phyloP scores from a whole-genome alignment of 2,329 filamentous ascomycete species.

The Trichoderma citrinoviride region DNA sequence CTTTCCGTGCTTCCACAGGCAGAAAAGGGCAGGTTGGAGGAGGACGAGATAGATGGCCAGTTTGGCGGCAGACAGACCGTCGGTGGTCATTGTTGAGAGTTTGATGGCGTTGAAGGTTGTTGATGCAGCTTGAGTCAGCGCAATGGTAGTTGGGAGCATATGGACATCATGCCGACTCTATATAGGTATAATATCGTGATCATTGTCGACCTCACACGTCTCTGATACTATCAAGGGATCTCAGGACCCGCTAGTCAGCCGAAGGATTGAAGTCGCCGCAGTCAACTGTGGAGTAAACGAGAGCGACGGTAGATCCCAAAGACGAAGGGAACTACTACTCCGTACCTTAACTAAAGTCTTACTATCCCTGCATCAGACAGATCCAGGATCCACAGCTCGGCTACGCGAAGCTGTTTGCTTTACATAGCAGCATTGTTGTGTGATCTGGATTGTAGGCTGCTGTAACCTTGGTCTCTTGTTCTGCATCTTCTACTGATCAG shows the following conservation, averaged over 20 bases:
- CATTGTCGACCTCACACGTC: background rate
- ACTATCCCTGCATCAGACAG: background rate
- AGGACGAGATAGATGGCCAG: constrained; percentile 9
- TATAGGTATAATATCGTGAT: background rate
- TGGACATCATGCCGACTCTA: background rate
- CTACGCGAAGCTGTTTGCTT: background rate
- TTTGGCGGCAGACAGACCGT: background rate
- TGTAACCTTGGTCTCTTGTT: too few species aligned
- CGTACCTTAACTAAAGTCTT: background rate
- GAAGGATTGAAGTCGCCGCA: background rate
- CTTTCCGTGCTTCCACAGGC: background rate
- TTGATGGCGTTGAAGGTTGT: background rate
- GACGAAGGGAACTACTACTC: background rate
- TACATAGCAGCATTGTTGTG: too few species aligned
- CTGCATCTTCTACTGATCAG: background rate
- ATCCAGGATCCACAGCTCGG: background rate
- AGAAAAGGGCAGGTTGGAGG: background rate
- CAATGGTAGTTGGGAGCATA: background rate
- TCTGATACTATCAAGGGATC: background rate
- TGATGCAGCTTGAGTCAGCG: too few species aligned
- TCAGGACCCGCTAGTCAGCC: background rate
- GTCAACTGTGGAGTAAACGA: background rate
- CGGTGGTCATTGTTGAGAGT: background rate
- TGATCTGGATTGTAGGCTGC: too few species aligned
- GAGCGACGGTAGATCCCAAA: background rate